Base-by-base conservation (phyloP, 2,329 filamentous ascomycete genomes). In the Fusarium equiseti region DNA sequence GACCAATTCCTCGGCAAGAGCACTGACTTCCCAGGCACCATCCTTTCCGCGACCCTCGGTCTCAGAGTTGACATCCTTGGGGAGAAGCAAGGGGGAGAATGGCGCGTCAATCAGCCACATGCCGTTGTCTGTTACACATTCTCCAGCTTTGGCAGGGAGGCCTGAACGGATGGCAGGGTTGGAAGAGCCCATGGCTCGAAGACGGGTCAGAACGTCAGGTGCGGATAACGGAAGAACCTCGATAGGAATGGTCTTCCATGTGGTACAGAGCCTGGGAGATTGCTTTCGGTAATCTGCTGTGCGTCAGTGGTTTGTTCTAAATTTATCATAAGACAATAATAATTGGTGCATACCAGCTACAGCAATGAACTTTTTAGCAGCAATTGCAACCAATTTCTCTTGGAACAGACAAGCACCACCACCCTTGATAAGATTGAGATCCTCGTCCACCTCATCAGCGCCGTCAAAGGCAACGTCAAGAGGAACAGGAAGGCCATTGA, bases 401-500 rank as follows among this genome's bases (percentile, higher is more conserved):
- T 98, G 96, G 84, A 97, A 97, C 60, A 98, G 83, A 81, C 96
- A 99, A n/a, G 94, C 96, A 63, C 96, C 96, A 52, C 96, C 96
- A 58, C 96, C 96, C 84, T 98, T 98, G 84, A 99, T 98, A 78
- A 95, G 94, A 82, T 98, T 99, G 65, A 99, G 83, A 55, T 97
- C 92, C 49, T 93, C 90, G 79, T 99, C 96, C 32, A 99, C 94
- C 84, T 99, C 96, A 79, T 99, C 96, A 6, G 96, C 96, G 57
- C 96, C 96, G 78, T 99, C 96, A 79, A 99, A 99, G 52, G 92
- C 93, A 20, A 98, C 92, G 76, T 98, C 95, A 29, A 99, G 87
- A 48, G 82, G 80, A n/a, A 84, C 80, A 35, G 83, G 81, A 62
- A 74, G 75, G 70, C 81, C 82, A 40, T 76, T 64, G 15, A 77